phyloP scores from a whole-genome alignment of 257 asterid species.

The Jasminum sambac region DNA sequence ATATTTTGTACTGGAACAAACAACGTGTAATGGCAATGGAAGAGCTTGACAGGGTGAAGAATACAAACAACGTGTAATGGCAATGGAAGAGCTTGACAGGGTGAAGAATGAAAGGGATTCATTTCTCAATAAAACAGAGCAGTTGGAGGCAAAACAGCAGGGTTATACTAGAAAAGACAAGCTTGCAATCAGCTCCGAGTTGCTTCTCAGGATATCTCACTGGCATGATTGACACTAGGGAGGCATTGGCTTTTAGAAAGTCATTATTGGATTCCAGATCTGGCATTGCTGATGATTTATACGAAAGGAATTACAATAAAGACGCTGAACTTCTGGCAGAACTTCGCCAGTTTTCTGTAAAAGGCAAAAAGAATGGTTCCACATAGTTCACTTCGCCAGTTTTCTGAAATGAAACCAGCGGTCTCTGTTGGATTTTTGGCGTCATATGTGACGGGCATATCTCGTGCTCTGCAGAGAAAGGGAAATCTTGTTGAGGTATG shows the following conservation, averaged over 20 bases:
- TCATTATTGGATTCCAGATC: slow-evolving; percentile 53
- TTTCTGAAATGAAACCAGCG: slow-evolving; percentile 88
- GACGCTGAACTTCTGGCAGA: slow-evolving; percentile 63
- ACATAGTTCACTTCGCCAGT: slow-evolving; percentile 74
- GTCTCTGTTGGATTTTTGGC: slow-evolving; percentile 76
- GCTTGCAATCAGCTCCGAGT: slow-evolving; percentile 48
- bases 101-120: slow-evolving; percentile 52
- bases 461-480: slow-evolving; percentile 69
- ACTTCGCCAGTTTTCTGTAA: slow-evolving; percentile 52
- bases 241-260: slow-evolving; percentile 73
- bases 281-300: slow-evolving; percentile 47
- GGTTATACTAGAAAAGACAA: slow-evolving; percentile 45
- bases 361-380: slow-evolving; percentile 47
- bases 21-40: no score
- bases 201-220: slow-evolving; percentile 74
- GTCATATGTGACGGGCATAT: slow-evolving; percentile 63
- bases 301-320: slow-evolving; percentile 38
- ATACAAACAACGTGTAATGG: slow-evolving; percentile 62
- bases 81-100: slow-evolving; percentile 67
- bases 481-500: slow-evolving; percentile 84
- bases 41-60: no score
- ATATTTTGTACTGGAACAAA: slow-evolving; percentile 66
- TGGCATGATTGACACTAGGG: slow-evolving; percentile 54
- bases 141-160: slow-evolving; percentile 46
- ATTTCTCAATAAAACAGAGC: slow-evolving; percentile 51